Evolutionary conservation across 2,329 filamentous ascomycete genomes (phyloP).

Genomic region (Immersiporthe knoxdaviesiana): DNA sequence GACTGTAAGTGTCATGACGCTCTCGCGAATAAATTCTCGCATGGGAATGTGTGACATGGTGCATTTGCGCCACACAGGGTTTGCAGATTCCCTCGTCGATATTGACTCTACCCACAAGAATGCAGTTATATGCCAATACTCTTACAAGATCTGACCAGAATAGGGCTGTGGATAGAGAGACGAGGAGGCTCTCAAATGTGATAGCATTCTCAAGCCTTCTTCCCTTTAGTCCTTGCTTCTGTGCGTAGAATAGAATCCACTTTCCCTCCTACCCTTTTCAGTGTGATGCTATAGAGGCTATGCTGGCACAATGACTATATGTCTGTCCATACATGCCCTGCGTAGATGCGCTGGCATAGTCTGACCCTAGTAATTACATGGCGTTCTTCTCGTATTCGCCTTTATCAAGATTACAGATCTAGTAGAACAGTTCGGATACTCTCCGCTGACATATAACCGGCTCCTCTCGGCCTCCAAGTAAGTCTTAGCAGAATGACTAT

Average conservation of each 20-base stretch:
- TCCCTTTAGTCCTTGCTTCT: neutral
- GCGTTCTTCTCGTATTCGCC: neutral
- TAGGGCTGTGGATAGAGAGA: no score
- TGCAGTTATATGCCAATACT: no score
- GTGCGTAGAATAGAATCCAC: no score
- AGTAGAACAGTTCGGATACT: neutral
- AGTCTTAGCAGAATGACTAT: neutral
- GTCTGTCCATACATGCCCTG: neutral
- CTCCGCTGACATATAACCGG: neutral
- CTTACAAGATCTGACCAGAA: no score
- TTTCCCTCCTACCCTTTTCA: no score
- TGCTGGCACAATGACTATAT: neutral
- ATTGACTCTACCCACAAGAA: no score
- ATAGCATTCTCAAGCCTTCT: neutral
- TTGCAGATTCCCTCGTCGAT: no score
- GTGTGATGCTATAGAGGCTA: neutral
- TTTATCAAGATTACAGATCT: neutral
- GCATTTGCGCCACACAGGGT: no score
- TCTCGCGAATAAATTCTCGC: no score
- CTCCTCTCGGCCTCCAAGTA: neutral
- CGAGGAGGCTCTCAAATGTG: no score
- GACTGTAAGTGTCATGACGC: no score
- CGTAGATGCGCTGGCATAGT: neutral
- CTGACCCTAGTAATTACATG: neutral
- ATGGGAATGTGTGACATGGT: no score